A percentile compares a stretch with the other conserved stretches of the same genome.
phyloP scores from a whole-genome alignment of 2,329 filamentous ascomycete species.

The Colletotrichum sp. region DNA sequence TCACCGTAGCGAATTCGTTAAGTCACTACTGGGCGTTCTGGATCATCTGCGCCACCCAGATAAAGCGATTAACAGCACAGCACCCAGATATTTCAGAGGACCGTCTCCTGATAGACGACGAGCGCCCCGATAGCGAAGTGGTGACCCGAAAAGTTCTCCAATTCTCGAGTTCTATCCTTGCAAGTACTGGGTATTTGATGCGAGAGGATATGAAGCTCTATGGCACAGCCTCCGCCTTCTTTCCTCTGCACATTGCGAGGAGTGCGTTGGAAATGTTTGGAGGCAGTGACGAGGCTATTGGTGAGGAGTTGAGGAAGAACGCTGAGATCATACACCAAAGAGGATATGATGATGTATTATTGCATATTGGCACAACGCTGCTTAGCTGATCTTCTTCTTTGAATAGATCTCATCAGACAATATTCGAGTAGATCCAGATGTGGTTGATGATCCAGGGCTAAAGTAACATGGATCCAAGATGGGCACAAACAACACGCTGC shows the following conservation, averaged over 20 bases:
- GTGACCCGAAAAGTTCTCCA: neutral
- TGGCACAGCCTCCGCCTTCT: slow-evolving; percentile 37
- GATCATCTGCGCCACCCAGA: slow-evolving; percentile 37
- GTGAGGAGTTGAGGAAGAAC: too few relatives aligned
- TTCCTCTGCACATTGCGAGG: slow-evolving; percentile 31
- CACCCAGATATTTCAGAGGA: slow-evolving; percentile 24
- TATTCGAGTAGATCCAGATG: neutral
- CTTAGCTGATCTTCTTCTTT: neutral
- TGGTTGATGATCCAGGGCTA: neutral
- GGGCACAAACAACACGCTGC: neutral
- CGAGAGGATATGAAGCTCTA: slow-evolving; percentile 44
- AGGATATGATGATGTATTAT: neutral
- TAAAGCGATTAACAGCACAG: slow-evolving; percentile 22
- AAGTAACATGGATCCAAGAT: too few relatives aligned
- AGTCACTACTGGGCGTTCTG: slow-evolving; percentile 43
- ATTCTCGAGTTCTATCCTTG: neutral
- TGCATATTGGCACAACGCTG: rapidly evolving
- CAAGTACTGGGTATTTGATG: slow-evolving; percentile 40
- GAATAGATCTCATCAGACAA: rapidly evolving
- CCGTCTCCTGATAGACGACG: slow-evolving; percentile 21
- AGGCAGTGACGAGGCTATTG: too few relatives aligned
- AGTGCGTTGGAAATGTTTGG: neutral
- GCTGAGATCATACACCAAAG: neutral
- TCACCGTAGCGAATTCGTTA: slow-evolving; percentile 40
- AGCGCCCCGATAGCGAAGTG: neutral